Evolutionary conservation across 163 green algal genomes (phyloP).

Genomic region (Prototheca cutis): DNA sequence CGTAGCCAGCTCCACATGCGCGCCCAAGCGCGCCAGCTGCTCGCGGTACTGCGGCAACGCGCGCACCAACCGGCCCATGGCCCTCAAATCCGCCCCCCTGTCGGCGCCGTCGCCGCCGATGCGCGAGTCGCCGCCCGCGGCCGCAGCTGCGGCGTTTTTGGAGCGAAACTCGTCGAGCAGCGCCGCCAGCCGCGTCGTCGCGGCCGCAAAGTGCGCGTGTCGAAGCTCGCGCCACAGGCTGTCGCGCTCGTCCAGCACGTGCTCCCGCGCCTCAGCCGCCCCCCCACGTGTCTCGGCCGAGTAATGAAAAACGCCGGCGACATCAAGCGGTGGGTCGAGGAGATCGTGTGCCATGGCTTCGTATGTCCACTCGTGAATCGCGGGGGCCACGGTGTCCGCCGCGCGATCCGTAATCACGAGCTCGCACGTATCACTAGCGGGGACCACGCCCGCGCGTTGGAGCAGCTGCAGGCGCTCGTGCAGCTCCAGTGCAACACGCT

Average conservation of each 20-base stretch:
- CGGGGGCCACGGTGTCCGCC: conserved; percentile 71
- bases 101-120: neutral
- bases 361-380: conserved; percentile 97
- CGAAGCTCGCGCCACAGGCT: conserved; percentile 62
- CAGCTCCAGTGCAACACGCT: conserved; percentile 44
- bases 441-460: conserved; percentile 41
- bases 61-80: conserved; percentile 62
- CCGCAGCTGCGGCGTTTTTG: conserved; percentile 60
- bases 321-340: conserved; percentile 17
- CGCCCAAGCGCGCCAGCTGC: conserved; percentile 57
- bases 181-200: conserved; percentile 28
- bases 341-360: conserved; percentile 88
- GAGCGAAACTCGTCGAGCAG: conserved; percentile 52
- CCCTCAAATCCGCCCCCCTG: conserved; percentile 26
- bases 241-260: conserved; percentile 67
- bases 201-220: conserved; percentile 78
- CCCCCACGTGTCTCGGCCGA: conserved; percentile 33
- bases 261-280: conserved; percentile 28
- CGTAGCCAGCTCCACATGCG: conserved; percentile 67
- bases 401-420: conserved; percentile 78
- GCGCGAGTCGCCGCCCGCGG: conserved; percentile 4
- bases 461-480: conserved; percentile 32
- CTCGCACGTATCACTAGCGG: conserved; percentile 69
- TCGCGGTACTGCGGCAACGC: conserved; percentile 82
- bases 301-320: conserved; percentile 49